Base-by-base conservation (phyloP, 306 rosid species). In the Abrus pulchellus region DNA sequence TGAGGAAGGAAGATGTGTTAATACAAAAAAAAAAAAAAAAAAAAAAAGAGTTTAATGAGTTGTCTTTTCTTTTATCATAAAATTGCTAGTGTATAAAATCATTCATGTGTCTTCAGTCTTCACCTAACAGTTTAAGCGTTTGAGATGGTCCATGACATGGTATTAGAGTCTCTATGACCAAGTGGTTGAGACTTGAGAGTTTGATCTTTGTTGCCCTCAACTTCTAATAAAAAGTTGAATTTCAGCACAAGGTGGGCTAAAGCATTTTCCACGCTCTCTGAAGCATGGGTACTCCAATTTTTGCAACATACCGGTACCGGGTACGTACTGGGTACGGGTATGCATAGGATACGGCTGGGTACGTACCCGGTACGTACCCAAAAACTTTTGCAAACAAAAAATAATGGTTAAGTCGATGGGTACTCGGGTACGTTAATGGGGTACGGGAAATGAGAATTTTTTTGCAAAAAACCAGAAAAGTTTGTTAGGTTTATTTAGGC, bases 151-250 rank as follows among this genome's bases (percentile, higher is more conserved):
- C 40, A 30, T 29, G 65, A 59, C 65, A 29, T 30, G 65, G 40
- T 29, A 9, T 10, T 30, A 30, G 40, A 12, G 41, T 41, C 66
- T 30, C 41, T 10, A 59, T 60, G 41, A 60, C 41, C 69, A 38
- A 13, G 30, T 7, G 48, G 49, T 64, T 12, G 0, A 64, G 49
- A 64, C 30, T 64, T 12, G 0, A 64, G 49, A 64, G 12, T 38
- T 64, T 0, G 3, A 36, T n/a, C 7, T 47, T 27, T 38, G 12
- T 0, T 12, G 5, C 12, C 38, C 69, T 11, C 69, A 64, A n/a
- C 69, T 64, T 64, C 68, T 33, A 61, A 63, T 27, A 38, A 13
- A 36, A 36, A 38, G 44, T 36, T 63, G 48, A 63, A 6, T 63
- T 63, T 62, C 47, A 61, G 68, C 9, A 61, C 1, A 5, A 34